Base-by-base conservation (phyloP, 371 early-diverging fungal species). In the Rhizomucor pusillus region DNA sequence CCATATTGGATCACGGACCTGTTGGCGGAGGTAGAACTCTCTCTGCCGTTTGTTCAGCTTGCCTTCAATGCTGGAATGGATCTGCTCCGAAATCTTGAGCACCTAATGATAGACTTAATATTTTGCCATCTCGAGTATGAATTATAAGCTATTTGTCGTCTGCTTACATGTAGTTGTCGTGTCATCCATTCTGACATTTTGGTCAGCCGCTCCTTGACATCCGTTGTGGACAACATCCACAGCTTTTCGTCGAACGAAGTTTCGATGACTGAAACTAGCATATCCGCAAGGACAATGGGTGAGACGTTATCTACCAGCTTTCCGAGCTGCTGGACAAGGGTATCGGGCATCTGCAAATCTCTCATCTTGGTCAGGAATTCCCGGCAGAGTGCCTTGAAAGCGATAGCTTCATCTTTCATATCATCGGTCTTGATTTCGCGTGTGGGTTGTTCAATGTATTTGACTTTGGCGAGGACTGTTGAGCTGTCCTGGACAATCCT, bases 1-100 rank as follows among this genome's bases (percentile, higher is more conserved):
- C 29, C 29, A 29, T 29, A 29, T 45, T 41, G 16, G 35, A 13
- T 12, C 20, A 33, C 29, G 47, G 59, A 84, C 87, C 80, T 90
- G 93, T 66, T 92, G 88, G n/a, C 90, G 80, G 52, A 92, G 75
- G 62, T 89, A 86, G 54, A 84, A 90, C 68, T 93, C 93, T 29
- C 90, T 75, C 56, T 91, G 91, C 66, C 88, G 87, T 66, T 88
- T 81, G 50, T 78, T 86, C 11, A 91, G 68, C 59, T 88, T 89
- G 44, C 82, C 85, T 64, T 89, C 90, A 5, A 91, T 84, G n/a
- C 82, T 89, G 9, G 85, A 79, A 57, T 89, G 90, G 14, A 91
- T 79, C 69, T 90, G 85, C 66, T 88, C 87, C 24, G 89, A 88
- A 35, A 92, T 89, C 56, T 82, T 88, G 40, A 90, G 68, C 1